These are phyloP conservation scores for Teratosphaeria destructans DNA, from an alignment of 2,329 filamentous ascomycete species.

Conservation along the genomic window DNA sequence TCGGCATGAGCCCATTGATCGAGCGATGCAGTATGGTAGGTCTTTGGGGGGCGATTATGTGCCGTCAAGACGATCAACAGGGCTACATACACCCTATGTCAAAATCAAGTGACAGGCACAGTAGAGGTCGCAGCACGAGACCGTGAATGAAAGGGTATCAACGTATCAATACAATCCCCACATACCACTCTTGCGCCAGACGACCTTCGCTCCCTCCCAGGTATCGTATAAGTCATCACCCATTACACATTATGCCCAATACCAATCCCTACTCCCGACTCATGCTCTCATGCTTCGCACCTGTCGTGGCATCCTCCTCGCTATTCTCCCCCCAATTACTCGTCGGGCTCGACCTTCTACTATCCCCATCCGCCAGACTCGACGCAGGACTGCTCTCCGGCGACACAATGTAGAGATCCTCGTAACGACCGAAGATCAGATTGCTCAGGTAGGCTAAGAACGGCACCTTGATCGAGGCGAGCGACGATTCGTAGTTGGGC, in stretches of 20 bases:
- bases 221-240: background rate
- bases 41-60: too few relatives aligned
- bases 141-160: background rate
- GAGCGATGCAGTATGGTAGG: too few relatives aligned
- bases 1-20: too few relatives aligned
- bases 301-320: constrained; percentile 2
- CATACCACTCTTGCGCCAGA: background rate
- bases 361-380: constrained; percentile 21
- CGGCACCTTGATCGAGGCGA: constrained; percentile 39
- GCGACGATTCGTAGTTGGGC: constrained; percentile 36
- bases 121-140: background rate
- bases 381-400: constrained; percentile 29
- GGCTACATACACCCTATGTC: too few relatives aligned
- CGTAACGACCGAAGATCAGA: constrained; percentile 35
- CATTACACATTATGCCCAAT: background rate
- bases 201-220: constrained; percentile 2
- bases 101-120: too few relatives aligned
- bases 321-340: constrained; percentile 18
- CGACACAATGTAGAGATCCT: constrained; percentile 41
- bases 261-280: background rate
- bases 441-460: constrained; percentile 36
- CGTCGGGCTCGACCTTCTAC: constrained; percentile 20
- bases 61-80: too few relatives aligned
- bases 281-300: background rate
- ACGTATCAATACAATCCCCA: background rate